Conservation (phyloP, 305 asterid species). For the Withania somnifera region DNA sequence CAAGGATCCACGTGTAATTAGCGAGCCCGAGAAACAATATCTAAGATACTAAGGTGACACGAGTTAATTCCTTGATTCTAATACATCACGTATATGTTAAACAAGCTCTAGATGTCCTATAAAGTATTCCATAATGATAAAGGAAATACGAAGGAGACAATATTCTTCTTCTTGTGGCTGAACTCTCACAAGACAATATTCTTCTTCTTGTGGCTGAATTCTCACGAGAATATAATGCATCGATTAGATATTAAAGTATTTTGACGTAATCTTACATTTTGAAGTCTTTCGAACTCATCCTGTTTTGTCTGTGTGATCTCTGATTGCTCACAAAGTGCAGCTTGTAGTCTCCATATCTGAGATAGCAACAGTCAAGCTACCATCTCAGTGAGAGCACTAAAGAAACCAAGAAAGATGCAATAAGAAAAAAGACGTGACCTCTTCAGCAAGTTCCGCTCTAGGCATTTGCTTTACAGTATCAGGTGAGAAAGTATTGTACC, state of each 20-base stretch:
- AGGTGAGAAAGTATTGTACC: constrained; percentile 82
- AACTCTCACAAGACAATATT: not conserved
- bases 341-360: constrained; percentile 84
- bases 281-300: constrained; percentile 86
- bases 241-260: not conserved
- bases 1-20: constrained; percentile 1
- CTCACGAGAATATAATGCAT: not conserved
- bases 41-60: not conserved
- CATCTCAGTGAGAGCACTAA: not conserved
- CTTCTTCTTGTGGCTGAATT: too few species aligned
- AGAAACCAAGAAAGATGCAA: not conserved
- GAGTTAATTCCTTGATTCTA: not conserved
- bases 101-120: not conserved
- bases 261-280: constrained; percentile 37
- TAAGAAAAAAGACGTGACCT: constrained; percentile 33
- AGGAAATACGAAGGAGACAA: not conserved
- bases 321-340: constrained; percentile 65
- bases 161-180: not conserved
- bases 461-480: constrained; percentile 88
- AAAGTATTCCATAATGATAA: not conserved
- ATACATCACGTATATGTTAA: not conserved
- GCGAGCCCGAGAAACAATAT: not conserved
- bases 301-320: constrained; percentile 76
- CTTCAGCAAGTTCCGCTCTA: constrained; percentile 69
- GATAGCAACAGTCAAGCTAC: not conserved